Evolutionary conservation across 1,284 basidiomycete genomes (phyloP), one percentile per base, ranked within the genome.

Genomic region (Cryptococcus depauperatus): DNA sequence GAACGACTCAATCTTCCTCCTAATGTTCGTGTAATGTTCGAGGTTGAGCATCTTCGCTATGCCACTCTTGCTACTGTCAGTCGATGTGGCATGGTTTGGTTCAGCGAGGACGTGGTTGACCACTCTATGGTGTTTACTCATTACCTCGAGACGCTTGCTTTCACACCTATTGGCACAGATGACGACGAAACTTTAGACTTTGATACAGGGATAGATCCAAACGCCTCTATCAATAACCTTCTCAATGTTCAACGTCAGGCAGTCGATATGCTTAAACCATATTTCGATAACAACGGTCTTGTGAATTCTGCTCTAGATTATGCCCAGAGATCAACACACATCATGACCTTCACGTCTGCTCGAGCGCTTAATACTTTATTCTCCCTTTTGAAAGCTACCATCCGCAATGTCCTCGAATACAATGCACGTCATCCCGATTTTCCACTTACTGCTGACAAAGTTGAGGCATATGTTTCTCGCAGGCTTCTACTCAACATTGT

Each of bases 31-130:
- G 92, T 99, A 71, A 92, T 99, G 89, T 99, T 99, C 65, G 95
- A 99, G 69, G 96, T 98, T 46, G 96, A 99, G 70, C 90, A 93
- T 68, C 79, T 99, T 56, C 86, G 84, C 60, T 98, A 95, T 68
- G 96, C 95, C 0, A 99, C 96, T 1, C 80, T 89, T 38, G 95
- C 95, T 7, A 99, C 95, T 13, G 96, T 99, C 74, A 95, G 90
- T 79, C 92, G 95, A 46, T 99, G 95, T 68, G 95, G 95, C 69
- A 99, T 99, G 95, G 93, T 99, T 61, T 99, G 95, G 95, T 99
- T 99, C 74, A 96, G 90, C 65, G 90, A 96, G 50, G 91, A 96
- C 53, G 83, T 93, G 39, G 82, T 99, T 26, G 82, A 87, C 52
- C 82, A 90, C 3, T 74, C 77, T 4, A 97, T 98, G 95, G 80